Evolutionary conservation across 179 eudicot species (phyloP).

Genomic region (Sideroxylon spinosum): DNA sequence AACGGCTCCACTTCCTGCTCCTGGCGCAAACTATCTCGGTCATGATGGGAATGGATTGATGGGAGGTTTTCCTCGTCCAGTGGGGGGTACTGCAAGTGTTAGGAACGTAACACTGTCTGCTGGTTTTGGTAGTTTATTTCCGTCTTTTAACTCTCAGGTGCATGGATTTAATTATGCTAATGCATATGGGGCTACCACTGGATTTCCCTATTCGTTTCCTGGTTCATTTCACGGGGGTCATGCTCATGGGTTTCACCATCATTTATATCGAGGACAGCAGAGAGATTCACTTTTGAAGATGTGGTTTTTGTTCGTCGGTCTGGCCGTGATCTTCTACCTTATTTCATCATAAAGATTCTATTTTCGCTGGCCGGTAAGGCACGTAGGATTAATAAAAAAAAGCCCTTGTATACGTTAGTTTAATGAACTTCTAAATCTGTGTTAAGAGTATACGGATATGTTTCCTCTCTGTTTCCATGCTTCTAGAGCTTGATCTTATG

Average conservation of each 20-base stretch:
- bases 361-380: neutral
- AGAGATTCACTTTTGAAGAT: conserved; percentile 23
- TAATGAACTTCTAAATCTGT: neutral
- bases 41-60: conserved; percentile 21
- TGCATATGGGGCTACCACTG: conserved; percentile 37
- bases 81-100: conserved; percentile 26
- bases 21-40: conserved; percentile 12
- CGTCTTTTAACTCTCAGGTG: conserved; percentile 50
- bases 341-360: neutral
- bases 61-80: conserved; percentile 32
- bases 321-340: conserved; percentile 21
- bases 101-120: conserved; percentile 32
- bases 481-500: too few relatives aligned
- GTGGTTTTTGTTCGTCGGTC: conserved; percentile 25
- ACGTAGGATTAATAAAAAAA: too few relatives aligned
- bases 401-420: conserved; percentile 19
- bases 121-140: conserved; percentile 41
- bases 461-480: too few relatives aligned
- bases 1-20: conserved; percentile 27
- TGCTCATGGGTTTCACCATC: conserved; percentile 34
- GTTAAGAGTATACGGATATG: too few relatives aligned
- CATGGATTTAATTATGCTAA: conserved; percentile 40
- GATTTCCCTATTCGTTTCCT: conserved; percentile 12
- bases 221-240: conserved; percentile 32
- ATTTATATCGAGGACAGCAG: conserved; percentile 20